These are phyloP conservation scores for Saraca asoca DNA, from an alignment of 331 rosid species.

Conservation along the genomic window DNA sequence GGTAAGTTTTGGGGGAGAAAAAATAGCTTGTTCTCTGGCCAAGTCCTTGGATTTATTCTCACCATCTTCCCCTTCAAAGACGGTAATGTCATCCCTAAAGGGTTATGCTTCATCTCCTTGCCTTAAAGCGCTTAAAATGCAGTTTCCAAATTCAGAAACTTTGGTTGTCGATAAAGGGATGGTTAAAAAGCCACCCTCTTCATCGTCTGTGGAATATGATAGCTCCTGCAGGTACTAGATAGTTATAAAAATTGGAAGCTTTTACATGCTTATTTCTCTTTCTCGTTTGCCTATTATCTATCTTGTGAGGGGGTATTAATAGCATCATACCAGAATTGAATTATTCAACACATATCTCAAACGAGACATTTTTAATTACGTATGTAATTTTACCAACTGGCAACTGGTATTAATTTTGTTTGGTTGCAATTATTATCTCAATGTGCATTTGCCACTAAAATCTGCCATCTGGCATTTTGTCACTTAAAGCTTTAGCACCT, in stretches of 20 bases:
- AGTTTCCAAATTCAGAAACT: constrained; percentile 32
- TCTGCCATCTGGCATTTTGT: not conserved
- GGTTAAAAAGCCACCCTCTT: constrained; percentile 30
- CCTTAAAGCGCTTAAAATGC: constrained; percentile 25
- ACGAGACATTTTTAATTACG: not conserved
- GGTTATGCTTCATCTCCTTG: constrained; percentile 27
- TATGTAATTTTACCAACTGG: too few species aligned
- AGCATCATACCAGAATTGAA: not conserved
- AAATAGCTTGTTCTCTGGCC: constrained; percentile 35
- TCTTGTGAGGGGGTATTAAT: not conserved
- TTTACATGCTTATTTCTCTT: not conserved
- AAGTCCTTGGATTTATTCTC: constrained; percentile 42
- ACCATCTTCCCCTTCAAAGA: constrained; percentile 24
- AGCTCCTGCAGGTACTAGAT: constrained; percentile 44
- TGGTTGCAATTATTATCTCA: not conserved
- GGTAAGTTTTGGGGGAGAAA: constrained; percentile 43
- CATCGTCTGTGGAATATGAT: constrained; percentile 26
- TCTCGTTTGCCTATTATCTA: not conserved
- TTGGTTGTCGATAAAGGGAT: constrained; percentile 15
- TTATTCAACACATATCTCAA: not conserved
- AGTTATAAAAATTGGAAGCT: not conserved
- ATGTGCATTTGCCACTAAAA: not conserved
- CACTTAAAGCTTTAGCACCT: not conserved
- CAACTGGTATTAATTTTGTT: too few species aligned
- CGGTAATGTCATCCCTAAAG: constrained; percentile 24